Base-by-base conservation (phyloP, 164 flowering plant species). In the Sedum album region DNA sequence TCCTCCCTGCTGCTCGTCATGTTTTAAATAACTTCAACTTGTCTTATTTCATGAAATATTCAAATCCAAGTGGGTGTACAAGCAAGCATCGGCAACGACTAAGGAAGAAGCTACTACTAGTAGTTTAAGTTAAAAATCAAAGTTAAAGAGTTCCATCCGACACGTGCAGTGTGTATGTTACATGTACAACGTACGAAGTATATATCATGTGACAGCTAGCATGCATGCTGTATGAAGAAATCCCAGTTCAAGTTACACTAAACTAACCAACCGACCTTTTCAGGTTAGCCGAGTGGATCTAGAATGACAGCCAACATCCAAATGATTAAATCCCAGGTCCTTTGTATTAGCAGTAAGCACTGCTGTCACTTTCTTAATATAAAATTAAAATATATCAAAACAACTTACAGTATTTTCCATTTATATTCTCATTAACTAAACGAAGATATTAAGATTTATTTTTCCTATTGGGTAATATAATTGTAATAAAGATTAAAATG, bases 221-320 rank as follows among this genome's bases (percentile, higher is more conserved):
- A 46, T 46, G 51, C 51, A 15, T 46, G 1, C 51, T 46, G 38
- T 35, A 17, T 15, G 17, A 8, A 6, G 23, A 21, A 13, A 2
- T 53, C 60, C 7, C 28, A 30, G 28, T 14, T 8, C 60, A 14
- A 53, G 26, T 9, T 6, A 53, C 17, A 53, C 60, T 53, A 53
- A 23, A 53, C 15, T 53, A 53, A 53, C 30, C 60, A 7, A 53
- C 60, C 60, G 30, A 35, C 38, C 38, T 53, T 53, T 23, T 53
- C 10, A 0, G 25, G 60, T 21, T 1, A 53, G 60, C 28, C 21
- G 60, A 44, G 1, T 5, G 30, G 11, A 53, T 53, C 28, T 23
- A 23, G 60, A 53, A 53, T 53, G 60, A 53, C 60, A 53, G 60
- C 60, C 60, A 23, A 49, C 9, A 49, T 49, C 55, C 55, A 49